Evolutionary conservation across 2,329 filamentous ascomycete genomes (phyloP).

Genomic region (Curvularia lunata): DNA sequence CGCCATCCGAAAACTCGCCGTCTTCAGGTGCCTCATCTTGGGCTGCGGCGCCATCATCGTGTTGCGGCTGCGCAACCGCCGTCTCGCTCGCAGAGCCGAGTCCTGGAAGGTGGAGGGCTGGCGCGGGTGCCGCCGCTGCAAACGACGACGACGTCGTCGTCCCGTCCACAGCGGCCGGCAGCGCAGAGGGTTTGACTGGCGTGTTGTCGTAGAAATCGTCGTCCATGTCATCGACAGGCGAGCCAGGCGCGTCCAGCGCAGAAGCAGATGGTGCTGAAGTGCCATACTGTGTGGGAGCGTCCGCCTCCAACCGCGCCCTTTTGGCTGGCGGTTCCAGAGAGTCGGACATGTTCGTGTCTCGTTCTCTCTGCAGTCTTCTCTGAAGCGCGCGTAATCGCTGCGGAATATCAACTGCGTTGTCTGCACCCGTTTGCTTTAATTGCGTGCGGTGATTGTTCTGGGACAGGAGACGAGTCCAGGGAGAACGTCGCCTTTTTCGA

Average conservation of each 20-base stretch:
- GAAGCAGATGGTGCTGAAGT: constrained; percentile 36
- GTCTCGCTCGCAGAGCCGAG: constrained; percentile 42
- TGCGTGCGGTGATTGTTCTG: constrained; percentile 35
- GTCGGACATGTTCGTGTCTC: constrained; percentile 42
- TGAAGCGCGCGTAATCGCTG: constrained; percentile 37
- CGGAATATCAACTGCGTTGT: constrained; percentile 36
- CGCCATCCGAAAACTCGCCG: constrained; percentile 44
- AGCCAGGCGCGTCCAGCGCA: constrained; percentile 46
- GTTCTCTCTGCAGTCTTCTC: constrained; percentile 31
- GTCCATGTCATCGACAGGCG: constrained; percentile 49
- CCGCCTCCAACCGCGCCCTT: constrained; percentile 49
- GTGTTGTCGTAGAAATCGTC: constrained; percentile 49
- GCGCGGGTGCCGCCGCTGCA: constrained; percentile 33
- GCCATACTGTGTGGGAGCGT: constrained; percentile 44
- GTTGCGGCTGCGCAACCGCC: constrained; percentile 27
- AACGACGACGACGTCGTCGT: constrained; percentile 23
- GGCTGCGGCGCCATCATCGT: constrained; percentile 24
- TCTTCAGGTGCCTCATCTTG: constrained; percentile 37
- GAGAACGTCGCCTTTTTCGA: constrained; percentile 39
- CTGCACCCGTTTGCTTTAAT: constrained; percentile 35
- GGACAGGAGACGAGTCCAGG: constrained; percentile 19
- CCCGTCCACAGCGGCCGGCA: constrained; percentile 26
- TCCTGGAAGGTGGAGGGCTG: constrained; percentile 44
- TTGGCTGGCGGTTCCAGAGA: constrained; percentile 50
- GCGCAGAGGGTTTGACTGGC: constrained; percentile 37